Conservation (phyloP, 2,329 filamentous ascomycete species). For the Fusarium torulosum region DNA sequence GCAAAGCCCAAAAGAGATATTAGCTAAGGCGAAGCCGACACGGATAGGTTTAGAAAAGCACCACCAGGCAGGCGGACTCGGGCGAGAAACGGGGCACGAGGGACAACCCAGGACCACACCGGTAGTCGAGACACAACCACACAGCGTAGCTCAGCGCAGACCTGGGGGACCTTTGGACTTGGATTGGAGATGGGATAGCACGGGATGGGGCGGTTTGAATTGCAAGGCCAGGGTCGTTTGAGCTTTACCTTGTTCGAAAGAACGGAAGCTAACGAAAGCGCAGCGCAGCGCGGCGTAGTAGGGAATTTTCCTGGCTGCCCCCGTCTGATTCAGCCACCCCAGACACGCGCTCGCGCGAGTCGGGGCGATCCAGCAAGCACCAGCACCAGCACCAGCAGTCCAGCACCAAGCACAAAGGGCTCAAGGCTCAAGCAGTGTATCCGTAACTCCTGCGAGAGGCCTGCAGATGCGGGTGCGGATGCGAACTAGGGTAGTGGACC, state of each 20-base stretch:
- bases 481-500: slow-evolving; percentile 35
- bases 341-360: slow-evolving; percentile 35
- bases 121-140: slow-evolving; percentile 27
- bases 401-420: too few relatives aligned
- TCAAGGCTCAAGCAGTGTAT: slow-evolving; percentile 12
- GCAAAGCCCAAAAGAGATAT: slow-evolving; percentile 31
- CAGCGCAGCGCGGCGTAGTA: not conserved
- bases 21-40: slow-evolving; percentile 37
- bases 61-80: slow-evolving; percentile 37
- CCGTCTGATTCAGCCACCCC: slow-evolving; percentile 46
- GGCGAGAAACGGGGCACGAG: slow-evolving; percentile 40
- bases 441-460: slow-evolving; percentile 14
- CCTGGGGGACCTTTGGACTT: slow-evolving; percentile 18
- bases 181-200: slow-evolving; percentile 36
- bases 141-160: too few relatives aligned
- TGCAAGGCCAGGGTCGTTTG: slow-evolving; percentile 42
- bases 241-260: slow-evolving; percentile 40
- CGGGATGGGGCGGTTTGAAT: slow-evolving; percentile 36
- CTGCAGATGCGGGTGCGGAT: slow-evolving; percentile 22
- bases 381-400: not conserved
- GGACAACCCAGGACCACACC: slow-evolving; percentile 33
- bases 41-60: slow-evolving; percentile 33
- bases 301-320: slow-evolving; percentile 16
- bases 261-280: too few relatives aligned
- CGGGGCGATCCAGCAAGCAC: slow-evolving; percentile 27